Conservation (phyloP, 768 basidiomycete species). For the Cystobasidium tubakii region DNA sequence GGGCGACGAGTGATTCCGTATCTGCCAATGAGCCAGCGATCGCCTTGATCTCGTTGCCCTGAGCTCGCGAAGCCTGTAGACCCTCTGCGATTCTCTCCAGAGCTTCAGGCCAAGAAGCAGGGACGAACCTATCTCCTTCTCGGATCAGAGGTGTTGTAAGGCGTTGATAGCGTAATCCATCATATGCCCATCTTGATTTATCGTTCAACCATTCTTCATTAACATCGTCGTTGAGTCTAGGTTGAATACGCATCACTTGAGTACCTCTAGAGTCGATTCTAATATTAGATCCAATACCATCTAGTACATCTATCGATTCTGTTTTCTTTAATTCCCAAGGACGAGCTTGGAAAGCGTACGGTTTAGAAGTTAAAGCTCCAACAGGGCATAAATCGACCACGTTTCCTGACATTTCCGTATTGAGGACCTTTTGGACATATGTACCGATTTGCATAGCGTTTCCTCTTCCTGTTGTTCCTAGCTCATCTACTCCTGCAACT, state of each 20-base stretch:
- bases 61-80: slow-evolving; percentile 69
- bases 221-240: slow-evolving; percentile 90
- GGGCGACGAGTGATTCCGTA: slow-evolving; percentile 82
- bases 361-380: slow-evolving; percentile 95
- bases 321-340: slow-evolving; percentile 99
- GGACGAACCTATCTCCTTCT: slow-evolving; percentile 83
- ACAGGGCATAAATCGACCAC: slow-evolving; percentile 96
- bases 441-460: slow-evolving; percentile 98
- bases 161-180: slow-evolving; percentile 90
- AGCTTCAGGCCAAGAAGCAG: slow-evolving; percentile 86
- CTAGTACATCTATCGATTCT: slow-evolving; percentile 89
- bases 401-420: slow-evolving; percentile 96
- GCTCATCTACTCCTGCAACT: slow-evolving; percentile 94
- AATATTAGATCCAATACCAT: slow-evolving; percentile 94
- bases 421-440: slow-evolving; percentile 95
- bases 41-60: slow-evolving; percentile 87
- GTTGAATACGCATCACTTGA: slow-evolving; percentile 94
- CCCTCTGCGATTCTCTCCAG: slow-evolving; percentile 72
- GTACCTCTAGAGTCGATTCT: slow-evolving; percentile 91
- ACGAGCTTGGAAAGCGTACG: slow-evolving; percentile 92
- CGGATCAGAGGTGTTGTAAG: slow-evolving; percentile 86
- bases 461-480: slow-evolving; percentile 92
- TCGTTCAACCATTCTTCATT: slow-evolving; percentile 99
- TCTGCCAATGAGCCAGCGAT: slow-evolving; percentile 89
- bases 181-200: slow-evolving; percentile 95